Percentiles rank a stretch among this genome's conserved stretches.
Conservation (phyloP, 1,139 yeast species). For the Nakaseomyces uthaithaninus region DNA sequence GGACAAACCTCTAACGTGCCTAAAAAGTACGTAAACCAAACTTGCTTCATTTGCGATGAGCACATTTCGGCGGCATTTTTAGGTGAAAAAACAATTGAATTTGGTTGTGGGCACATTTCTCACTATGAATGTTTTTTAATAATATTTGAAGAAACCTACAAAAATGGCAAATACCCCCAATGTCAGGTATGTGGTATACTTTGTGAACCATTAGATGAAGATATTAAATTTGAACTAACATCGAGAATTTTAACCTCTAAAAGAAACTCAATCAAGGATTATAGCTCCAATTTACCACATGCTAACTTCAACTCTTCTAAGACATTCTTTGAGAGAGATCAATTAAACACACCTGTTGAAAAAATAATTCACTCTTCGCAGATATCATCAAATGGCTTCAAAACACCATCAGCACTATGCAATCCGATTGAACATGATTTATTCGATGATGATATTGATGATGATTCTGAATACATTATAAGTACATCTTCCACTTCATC, state of each 20-base stretch:
- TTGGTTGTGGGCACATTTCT: slow-evolving; percentile 30
- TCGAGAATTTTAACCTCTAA: slow-evolving; percentile 17
- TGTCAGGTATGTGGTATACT: slow-evolving; percentile 26
- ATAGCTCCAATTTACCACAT: slow-evolving; percentile 16
- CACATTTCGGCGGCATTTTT: slow-evolving; percentile 26
- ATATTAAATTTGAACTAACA: slow-evolving; percentile 22
- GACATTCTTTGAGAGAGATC: neutral
- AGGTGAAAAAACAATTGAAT: slow-evolving; percentile 33
- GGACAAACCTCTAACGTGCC: slow-evolving; percentile 13
- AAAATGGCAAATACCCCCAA: slow-evolving; percentile 15
- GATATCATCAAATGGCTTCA: slow-evolving; percentile 25
- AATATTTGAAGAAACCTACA: slow-evolving; percentile 14
- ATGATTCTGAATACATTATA: neutral
- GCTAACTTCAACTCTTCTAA: slow-evolving; percentile 13
- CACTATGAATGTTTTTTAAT: slow-evolving; percentile 27
- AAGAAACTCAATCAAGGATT: slow-evolving; percentile 1
- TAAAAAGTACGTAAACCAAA: slow-evolving; percentile 23
- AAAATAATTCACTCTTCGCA: slow-evolving; percentile 28
- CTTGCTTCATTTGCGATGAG: slow-evolving; percentile 35
- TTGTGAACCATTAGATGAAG: slow-evolving; percentile 24
- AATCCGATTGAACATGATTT: slow-evolving; percentile 7
- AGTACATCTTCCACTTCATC: slow-evolving; percentile 1
- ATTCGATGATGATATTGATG: neutral
- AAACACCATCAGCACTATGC: slow-evolving; percentile 9
- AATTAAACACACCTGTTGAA: slow-evolving; percentile 22